Conservation (phyloP, 768 basidiomycete species). For the Dacryopinax spathularia region DNA sequence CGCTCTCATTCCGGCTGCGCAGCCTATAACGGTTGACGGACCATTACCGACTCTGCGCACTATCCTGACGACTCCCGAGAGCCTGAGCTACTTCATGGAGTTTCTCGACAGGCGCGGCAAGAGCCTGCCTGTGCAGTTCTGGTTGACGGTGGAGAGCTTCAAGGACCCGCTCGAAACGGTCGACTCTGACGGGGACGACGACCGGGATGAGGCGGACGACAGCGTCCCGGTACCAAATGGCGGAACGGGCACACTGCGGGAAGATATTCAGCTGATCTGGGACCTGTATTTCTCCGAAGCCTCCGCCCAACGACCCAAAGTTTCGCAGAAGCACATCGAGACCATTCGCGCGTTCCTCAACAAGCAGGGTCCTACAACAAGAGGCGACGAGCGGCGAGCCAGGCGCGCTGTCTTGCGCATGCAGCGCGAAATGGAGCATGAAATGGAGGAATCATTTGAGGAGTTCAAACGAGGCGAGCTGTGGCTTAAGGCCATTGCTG, state of each 20-base stretch:
- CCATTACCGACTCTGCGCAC: slow-evolving; percentile 46
- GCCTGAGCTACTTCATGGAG: slow-evolving; percentile 93
- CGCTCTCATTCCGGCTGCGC: background rate
- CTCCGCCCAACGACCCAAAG: slow-evolving; percentile 33
- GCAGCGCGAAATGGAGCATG: slow-evolving; percentile 70
- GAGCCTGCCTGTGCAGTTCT: slow-evolving; percentile 84
- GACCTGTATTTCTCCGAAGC: slow-evolving; percentile 61
- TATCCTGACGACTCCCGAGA: slow-evolving; percentile 74
- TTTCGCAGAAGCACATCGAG: slow-evolving; percentile 56
- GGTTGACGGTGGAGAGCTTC: slow-evolving; percentile 94
- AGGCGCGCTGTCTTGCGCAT: slow-evolving; percentile 68
- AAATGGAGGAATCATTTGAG: slow-evolving; percentile 86
- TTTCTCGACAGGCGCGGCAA: slow-evolving; percentile 86
- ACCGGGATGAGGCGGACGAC: slow-evolving; percentile 46
- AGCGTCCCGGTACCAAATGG: slow-evolving; percentile 25
- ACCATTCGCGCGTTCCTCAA: slow-evolving; percentile 50
- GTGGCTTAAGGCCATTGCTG: slow-evolving; percentile 78
- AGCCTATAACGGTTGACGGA: background rate
- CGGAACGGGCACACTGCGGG: slow-evolving; percentile 48
- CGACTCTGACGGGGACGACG: slow-evolving; percentile 32
- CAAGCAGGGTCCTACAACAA: slow-evolving; percentile 32
- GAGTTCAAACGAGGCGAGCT: slow-evolving; percentile 79
- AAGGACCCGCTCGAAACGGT: slow-evolving; percentile 86
- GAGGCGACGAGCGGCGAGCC: slow-evolving; percentile 37
- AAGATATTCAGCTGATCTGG: slow-evolving; percentile 82